A percentile compares a stretch with the other conserved stretches of the same genome.
Evolutionary conservation across 176 grass and related monocot genomes (phyloP).

Genomic region (Tuctoria greenei): DNA sequence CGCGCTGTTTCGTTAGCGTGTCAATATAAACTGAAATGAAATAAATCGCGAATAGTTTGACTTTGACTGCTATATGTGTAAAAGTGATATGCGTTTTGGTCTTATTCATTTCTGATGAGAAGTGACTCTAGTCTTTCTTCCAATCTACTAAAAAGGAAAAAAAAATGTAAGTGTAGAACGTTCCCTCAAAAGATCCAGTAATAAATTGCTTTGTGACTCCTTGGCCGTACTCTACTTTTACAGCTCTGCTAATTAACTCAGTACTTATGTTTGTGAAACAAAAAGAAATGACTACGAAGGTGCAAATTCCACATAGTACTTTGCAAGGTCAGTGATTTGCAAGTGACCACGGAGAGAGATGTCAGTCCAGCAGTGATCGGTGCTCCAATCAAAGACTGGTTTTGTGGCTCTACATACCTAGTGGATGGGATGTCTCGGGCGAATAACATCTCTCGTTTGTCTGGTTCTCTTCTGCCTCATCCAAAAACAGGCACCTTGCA

Average conservation of each 20-base stretch:
- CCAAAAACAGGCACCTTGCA: conserved; percentile 4
- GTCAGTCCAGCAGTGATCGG: neutral
- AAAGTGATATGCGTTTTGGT: neutral
- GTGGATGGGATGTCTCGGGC: conserved; percentile 38
- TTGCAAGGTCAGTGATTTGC: conserved; percentile 3
- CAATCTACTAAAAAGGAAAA: neutral
- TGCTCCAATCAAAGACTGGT: neutral
- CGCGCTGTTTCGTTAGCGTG: conserved; percentile 27
- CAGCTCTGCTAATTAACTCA: conserved; percentile 16
- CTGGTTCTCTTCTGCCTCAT: conserved; percentile 6
- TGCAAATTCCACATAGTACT: conserved; percentile 26
- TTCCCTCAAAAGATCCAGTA: conserved; percentile 10
- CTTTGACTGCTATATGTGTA: neutral
- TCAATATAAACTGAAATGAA: neutral
- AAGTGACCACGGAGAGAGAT: conserved; percentile 18
- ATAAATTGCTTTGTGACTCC: conserved; percentile 1
- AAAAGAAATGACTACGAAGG: neutral
- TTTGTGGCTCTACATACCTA: conserved; percentile 10
- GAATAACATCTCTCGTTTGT: conserved; percentile 32
- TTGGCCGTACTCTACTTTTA: conserved; percentile 22
- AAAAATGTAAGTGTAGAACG: neutral
- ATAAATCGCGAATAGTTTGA: neutral
- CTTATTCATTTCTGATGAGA: neutral
- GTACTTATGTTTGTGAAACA: conserved; percentile 5
- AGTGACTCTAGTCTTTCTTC: neutral